Evolutionary conservation across 2,329 filamentous ascomycete species (phyloP).

Genomic region (Calycina marina): DNA sequence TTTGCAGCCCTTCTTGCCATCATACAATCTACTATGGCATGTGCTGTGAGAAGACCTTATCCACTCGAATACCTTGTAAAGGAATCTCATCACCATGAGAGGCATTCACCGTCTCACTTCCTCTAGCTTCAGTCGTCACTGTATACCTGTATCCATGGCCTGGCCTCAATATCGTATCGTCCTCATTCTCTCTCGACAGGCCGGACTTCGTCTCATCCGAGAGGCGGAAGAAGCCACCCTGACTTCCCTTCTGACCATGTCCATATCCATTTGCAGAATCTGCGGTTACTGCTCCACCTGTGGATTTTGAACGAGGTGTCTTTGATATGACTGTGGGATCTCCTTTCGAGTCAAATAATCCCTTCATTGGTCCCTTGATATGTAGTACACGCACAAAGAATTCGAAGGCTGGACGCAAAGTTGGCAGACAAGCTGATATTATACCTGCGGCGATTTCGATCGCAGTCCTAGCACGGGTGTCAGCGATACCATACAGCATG

Average conservation of each 20-base stretch:
- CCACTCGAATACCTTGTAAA: slow-evolving; percentile 26
- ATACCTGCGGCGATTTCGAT: slow-evolving; percentile 36
- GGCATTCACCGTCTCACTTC: slow-evolving; percentile 14
- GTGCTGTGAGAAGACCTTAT: slow-evolving; percentile 23
- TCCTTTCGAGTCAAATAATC: neutral
- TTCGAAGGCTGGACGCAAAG: slow-evolving; percentile 27
- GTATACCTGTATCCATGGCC: slow-evolving; percentile 7
- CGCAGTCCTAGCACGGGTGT: slow-evolving; percentile 32
- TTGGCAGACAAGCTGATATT: slow-evolving; percentile 37
- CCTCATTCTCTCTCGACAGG: neutral
- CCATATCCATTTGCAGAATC: neutral
- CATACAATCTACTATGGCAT: too few relatives aligned
- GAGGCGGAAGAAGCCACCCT: slow-evolving; percentile 2
- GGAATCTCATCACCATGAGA: slow-evolving; percentile 26
- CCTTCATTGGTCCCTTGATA: slow-evolving; percentile 1
- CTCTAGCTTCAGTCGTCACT: slow-evolving; percentile 20
- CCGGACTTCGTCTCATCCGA: slow-evolving; percentile 1
- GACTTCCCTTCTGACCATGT: slow-evolving; percentile 1
- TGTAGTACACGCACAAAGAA: slow-evolving; percentile 2
- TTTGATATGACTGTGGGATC: neutral
- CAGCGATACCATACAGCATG: too few relatives aligned
- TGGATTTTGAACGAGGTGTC: neutral
- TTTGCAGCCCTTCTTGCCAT: too few relatives aligned
- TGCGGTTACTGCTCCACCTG: neutral
- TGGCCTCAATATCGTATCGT: slow-evolving; percentile 2